These are phyloP conservation scores for Parathielavia appendiculata DNA, from an alignment of 495 filamentous ascomycete genomes.

Conservation along the genomic window DNA sequence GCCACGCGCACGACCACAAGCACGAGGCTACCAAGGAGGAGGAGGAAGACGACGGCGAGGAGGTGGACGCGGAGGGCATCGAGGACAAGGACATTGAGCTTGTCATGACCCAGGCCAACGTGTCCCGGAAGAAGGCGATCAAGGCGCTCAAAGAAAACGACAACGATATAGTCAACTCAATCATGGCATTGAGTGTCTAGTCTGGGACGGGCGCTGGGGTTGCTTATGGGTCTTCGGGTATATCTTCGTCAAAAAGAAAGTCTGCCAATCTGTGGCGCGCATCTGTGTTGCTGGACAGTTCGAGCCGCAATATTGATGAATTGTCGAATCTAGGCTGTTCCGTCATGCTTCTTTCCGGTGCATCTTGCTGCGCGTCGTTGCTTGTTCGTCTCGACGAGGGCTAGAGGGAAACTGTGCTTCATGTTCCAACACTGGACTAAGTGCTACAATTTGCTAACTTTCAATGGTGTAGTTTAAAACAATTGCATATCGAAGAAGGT, in stretches of 20 bases:
- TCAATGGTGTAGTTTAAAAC: too few relatives aligned
- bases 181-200: slow-evolving; percentile 98
- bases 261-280: neutral
- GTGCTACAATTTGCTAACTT: too few relatives aligned
- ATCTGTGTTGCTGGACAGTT: slow-evolving; percentile 5
- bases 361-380: neutral
- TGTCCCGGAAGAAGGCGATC: slow-evolving; percentile 95
- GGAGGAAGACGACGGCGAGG: slow-evolving; percentile 91
- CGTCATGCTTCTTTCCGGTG: neutral
- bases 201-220: slow-evolving; percentile 10
- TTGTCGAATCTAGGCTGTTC: slow-evolving; percentile 7
- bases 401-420: neutral
- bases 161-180: slow-evolving; percentile 99
- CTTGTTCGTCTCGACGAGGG: neutral
- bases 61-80: slow-evolving; percentile 86
- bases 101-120: slow-evolving; percentile 95
- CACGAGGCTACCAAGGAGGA: slow-evolving; percentile 69
- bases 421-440: too few relatives aligned
- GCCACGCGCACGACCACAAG: slow-evolving; percentile 59
- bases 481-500: too few relatives aligned
- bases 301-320: neutral
- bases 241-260: slow-evolving; percentile 7
- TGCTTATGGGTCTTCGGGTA: slow-evolving; percentile 5
- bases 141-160: slow-evolving; percentile 98
- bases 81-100: slow-evolving; percentile 99